These are phyloP conservation scores for Dalbergia oliveri DNA, from an alignment of 306 rosid species.

Conservation along the genomic window DNA sequence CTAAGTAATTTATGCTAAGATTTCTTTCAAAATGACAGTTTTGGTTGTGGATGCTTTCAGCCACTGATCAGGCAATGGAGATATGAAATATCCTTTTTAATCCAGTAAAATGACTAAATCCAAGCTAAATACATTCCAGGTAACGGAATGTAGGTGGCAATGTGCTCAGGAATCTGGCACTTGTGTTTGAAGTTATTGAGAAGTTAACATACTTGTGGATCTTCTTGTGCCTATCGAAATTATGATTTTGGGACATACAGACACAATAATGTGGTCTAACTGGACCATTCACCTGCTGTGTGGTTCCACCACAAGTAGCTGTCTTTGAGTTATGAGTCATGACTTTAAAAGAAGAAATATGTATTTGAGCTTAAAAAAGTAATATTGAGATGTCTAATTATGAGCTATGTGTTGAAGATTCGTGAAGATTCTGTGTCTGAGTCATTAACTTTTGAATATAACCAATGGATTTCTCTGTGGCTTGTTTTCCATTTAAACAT, in stretches of 20 bases:
- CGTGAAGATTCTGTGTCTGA: not conserved
- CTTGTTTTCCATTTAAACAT: slow-evolving; percentile 8
- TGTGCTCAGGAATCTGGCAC: slow-evolving; percentile 11
- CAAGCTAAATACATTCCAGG: not conserved
- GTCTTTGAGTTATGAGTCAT: not conserved
- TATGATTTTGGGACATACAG: not conserved
- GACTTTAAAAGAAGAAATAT: not conserved
- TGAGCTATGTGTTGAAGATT: not conserved
- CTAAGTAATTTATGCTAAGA: not conserved
- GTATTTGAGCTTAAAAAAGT: slow-evolving; percentile 4
- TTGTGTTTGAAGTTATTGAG: slow-evolving; percentile 5
- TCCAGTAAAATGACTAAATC: not conserved
- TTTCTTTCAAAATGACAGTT: slow-evolving; percentile 24
- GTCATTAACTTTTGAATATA: slow-evolving; percentile 3
- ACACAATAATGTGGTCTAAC: slow-evolving; percentile 12
- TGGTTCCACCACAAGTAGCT: slow-evolving; percentile 19
- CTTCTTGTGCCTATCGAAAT: slow-evolving; percentile 9
- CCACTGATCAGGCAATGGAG: not conserved
- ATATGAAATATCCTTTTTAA: slow-evolving; percentile 8
- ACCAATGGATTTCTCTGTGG: not conserved
- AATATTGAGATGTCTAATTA: not conserved
- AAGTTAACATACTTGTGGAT: not conserved
- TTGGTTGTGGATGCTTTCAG: slow-evolving; percentile 1
- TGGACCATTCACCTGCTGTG: slow-evolving; percentile 10
- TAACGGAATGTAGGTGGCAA: slow-evolving; percentile 17